Percentiles rank a stretch among this genome's conserved stretches.
These are phyloP conservation scores for Tilletia caries DNA, from an alignment of 1,284 basidiomycete genomes.

Conservation along the genomic window DNA sequence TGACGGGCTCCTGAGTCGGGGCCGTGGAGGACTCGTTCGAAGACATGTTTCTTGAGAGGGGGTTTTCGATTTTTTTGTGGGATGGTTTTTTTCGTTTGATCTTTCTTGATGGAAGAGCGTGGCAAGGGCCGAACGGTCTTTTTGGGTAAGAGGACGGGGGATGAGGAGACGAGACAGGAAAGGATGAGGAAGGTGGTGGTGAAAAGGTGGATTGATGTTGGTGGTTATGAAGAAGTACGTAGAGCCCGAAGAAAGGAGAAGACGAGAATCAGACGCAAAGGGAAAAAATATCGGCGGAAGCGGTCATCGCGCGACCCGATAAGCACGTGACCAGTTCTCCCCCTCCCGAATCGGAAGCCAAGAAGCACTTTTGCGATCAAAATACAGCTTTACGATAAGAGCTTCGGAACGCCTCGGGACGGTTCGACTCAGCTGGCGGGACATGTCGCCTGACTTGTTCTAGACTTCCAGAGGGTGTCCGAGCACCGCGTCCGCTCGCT, in stretches of 20 bases:
- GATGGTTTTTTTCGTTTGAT: background rate
- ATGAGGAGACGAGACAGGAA: background rate
- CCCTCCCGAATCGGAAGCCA: background rate
- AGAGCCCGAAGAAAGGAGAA: background rate
- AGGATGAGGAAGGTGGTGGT: background rate
- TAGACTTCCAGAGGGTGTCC: no score
- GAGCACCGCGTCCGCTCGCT: no score
- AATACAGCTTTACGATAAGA: no score
- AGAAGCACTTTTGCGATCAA: no score
- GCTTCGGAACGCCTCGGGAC: no score
- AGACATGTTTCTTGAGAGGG: background rate
- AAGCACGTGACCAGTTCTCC: background rate
- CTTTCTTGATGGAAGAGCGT: conserved; percentile 11
- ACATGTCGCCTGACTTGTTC: no score
- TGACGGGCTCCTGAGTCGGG: conserved; percentile 16
- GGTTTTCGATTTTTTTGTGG: background rate
- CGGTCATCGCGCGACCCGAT: background rate
- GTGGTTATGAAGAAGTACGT: no score
- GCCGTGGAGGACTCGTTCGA: conserved; percentile 14
- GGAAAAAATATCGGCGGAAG: background rate
- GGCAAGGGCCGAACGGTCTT: conserved; percentile 15
- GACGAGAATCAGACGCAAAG: background rate
- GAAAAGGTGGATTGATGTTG: background rate
- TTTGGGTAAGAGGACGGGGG: background rate
- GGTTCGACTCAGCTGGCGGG: no score